A percentile compares a stretch with the other conserved stretches of the same genome.
Evolutionary conservation across 257 asterid genomes (phyloP).

Genomic region (Nicotiana paniculata): DNA sequence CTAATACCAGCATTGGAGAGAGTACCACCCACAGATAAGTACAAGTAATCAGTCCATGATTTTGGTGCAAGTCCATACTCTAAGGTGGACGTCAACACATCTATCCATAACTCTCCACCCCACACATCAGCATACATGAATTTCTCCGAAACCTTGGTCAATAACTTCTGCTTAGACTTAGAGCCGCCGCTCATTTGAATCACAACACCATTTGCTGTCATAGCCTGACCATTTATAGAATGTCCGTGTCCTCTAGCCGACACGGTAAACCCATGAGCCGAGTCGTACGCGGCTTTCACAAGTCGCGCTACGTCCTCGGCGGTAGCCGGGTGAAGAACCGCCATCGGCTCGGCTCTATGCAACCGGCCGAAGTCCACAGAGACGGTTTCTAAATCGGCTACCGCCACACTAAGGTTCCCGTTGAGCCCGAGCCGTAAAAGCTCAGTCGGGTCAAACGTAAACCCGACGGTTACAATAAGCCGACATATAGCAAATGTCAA

Average conservation of each 20-base stretch:
- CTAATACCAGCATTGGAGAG: constrained; percentile 82
- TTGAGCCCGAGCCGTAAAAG: constrained; percentile 31
- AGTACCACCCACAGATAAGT: constrained; percentile 83
- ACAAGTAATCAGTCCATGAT: constrained; percentile 89
- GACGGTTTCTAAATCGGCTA: constrained; percentile 36
- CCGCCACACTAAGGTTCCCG: constrained; percentile 45
- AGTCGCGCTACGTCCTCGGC: constrained; percentile 53
- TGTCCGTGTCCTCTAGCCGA: constrained; percentile 87
- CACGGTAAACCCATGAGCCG: constrained; percentile 43
- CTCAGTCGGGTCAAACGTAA: constrained; percentile 46
- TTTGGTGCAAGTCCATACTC: constrained; percentile 70
- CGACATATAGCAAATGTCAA: constrained; percentile 54
- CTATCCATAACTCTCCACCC: constrained; percentile 85
- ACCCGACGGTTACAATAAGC: constrained; percentile 54
- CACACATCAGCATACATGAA: constrained; percentile 63
- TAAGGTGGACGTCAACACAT: constrained; percentile 53
- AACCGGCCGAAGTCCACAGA: constrained; percentile 57
- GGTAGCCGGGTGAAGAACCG: constrained; percentile 51
- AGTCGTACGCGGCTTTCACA: constrained; percentile 49
- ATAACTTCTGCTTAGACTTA: background rate
- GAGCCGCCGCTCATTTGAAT: constrained; percentile 45
- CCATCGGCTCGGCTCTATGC: constrained; percentile 41
- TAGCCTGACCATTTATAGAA: constrained; percentile 77
- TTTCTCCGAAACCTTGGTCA: constrained; percentile 39
- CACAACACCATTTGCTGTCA: constrained; percentile 47